Evolutionary conservation across 768 basidiomycete species (phyloP).

Genomic region (Solioccasus polychromus): DNA sequence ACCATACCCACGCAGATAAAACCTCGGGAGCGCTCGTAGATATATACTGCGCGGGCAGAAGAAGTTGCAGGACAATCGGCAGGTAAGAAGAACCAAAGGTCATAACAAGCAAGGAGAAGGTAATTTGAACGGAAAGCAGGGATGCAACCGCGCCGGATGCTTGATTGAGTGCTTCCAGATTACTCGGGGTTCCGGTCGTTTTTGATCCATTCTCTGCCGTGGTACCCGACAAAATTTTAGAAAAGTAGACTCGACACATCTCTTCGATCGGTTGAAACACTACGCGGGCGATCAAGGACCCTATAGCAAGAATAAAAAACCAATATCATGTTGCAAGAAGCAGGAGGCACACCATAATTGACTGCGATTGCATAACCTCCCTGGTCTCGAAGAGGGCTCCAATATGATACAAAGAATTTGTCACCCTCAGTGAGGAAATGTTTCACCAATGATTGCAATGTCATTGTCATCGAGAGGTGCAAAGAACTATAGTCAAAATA

Average conservation of each 20-base stretch:
- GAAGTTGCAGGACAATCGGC: conserved; percentile 59
- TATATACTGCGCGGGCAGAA: conserved; percentile 70
- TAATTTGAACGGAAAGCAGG: conserved; percentile 63
- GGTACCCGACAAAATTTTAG: conserved; percentile 48
- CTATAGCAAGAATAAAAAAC: conserved; percentile 37
- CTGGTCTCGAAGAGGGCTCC: conserved; percentile 83
- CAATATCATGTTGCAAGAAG: background rate
- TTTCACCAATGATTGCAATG: conserved; percentile 85
- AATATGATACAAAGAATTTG: conserved; percentile 80
- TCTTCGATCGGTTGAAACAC: conserved; percentile 97
- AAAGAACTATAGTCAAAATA: conserved; percentile 50
- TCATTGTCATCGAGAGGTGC: conserved; percentile 76
- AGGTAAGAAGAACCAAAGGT: conserved; percentile 78
- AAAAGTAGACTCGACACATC: conserved; percentile 85
- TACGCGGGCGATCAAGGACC: conserved; percentile 89
- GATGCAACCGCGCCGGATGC: conserved; percentile 54
- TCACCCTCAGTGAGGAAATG: conserved; percentile 96
- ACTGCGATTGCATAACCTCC: conserved; percentile 94
- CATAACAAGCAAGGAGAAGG: conserved; percentile 65
- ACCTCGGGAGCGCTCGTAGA: conserved; percentile 78
- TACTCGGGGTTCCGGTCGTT: background rate
- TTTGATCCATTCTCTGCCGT: conserved; percentile 4
- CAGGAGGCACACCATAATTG: conserved; percentile 74
- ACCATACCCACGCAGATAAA: conserved; percentile 78
- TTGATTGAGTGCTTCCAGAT: conserved; percentile 26